Percentiles rank a stretch among this genome's conserved stretches.
These are phyloP conservation scores for Tylopilus sp. DNA, from an alignment of 768 basidiomycete species.

Conservation along the genomic window DNA sequence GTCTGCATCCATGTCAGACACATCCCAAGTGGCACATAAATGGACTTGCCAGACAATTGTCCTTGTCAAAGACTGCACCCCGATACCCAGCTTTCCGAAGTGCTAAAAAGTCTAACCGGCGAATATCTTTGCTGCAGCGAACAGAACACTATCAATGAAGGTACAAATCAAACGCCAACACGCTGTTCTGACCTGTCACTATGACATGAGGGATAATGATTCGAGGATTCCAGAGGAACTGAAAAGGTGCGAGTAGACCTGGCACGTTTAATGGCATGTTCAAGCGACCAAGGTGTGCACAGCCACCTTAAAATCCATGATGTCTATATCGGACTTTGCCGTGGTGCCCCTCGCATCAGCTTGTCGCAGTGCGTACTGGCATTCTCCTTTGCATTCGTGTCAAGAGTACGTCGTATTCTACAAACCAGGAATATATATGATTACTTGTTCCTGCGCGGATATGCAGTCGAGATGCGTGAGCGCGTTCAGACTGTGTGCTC, in stretches of 20 bases:
- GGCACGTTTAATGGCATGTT: constrained; percentile 74
- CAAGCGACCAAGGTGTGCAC: background rate
- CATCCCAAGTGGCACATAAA: background rate
- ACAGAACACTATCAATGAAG: constrained; percentile 7
- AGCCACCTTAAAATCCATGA: background rate
- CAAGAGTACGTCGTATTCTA: no score
- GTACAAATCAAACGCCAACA: background rate
- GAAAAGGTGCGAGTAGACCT: constrained; percentile 65
- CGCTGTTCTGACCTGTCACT: constrained; percentile 54
- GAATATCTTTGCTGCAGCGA: constrained; percentile 67
- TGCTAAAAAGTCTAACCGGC: constrained; percentile 73
- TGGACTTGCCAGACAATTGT: constrained; percentile 83
- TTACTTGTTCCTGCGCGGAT: no score
- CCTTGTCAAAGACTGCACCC: constrained; percentile 95
- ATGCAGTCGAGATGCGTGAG: background rate
- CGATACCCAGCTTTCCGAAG: constrained; percentile 75
- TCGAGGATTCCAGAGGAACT: constrained; percentile 65
- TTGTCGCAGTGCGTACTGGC: no score
- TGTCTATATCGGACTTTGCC: background rate
- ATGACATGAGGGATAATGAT: constrained; percentile 61
- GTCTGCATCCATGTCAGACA: constrained; percentile 49
- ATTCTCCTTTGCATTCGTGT: no score
- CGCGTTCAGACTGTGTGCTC: no score
- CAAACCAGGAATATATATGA: no score
- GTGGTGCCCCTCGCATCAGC: no score